Base-by-base conservation (phyloP, 148 eudicot species). In the Rhododendron mucronatum region DNA sequence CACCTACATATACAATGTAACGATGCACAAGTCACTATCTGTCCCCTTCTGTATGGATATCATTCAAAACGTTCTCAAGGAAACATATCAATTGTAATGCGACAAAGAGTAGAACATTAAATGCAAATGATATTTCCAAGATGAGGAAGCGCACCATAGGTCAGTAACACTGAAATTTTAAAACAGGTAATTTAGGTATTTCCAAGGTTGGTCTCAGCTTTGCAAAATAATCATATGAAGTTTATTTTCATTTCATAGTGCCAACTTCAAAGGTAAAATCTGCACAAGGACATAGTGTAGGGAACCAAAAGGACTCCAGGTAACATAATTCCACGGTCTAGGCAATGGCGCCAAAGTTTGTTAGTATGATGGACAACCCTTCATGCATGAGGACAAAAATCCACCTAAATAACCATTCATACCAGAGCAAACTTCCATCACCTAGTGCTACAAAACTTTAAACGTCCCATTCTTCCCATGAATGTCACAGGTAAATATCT, bases 1-100 rank as follows among this genome's bases (percentile, higher is more conserved):
- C 83, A 88, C 94, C 99, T 97, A 89, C 88, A 89, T 14, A 77
- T 82, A 82, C 73, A 81, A 75, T 11, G 39, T 28, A 44, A 63
- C 14, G 61, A 61, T 59, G 69, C 81, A 86, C 81, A 80, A 10
- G 50, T 81, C 80, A 81, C 47, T 48, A 55, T 57, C 48, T 85
- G 21, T 20, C 39, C 21, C 48, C 71, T 82, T 37, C 28, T 45
- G 15, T 55, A 55, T 53, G 67, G 45, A 51, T 16, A 81, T 30
- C 83, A 80, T 33, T 33, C 67, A 81, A 81, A 80, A 81, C 0
- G 21, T 55, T 81, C 12, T 33, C 45, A 44, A 69, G n/a, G 41
- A n/a, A n/a, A 61, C 84, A 18, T 83, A 26, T 65, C 84, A 83
- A 45, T n/a, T 37, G 51, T 41, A 67, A 73, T 18, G 41, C 11